Evolutionary conservation across 345 rosid species (phyloP), one percentile per base, ranked within the genome.

Genomic region (Lumnitzera racemosa): DNA sequence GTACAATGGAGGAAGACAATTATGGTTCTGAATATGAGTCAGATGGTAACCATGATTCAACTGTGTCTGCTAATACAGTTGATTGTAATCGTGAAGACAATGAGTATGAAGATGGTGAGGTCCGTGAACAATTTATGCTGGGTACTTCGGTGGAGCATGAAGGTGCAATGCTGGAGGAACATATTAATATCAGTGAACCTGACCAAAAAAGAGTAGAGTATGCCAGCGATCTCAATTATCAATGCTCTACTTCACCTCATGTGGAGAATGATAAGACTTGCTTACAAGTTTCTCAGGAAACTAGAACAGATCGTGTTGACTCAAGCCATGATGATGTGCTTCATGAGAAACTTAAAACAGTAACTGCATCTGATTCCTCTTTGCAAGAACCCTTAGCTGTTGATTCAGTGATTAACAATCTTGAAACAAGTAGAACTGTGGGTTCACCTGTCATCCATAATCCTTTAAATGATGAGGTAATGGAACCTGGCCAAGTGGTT

Each of bases 21-120:
- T 70, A 65, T 74, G 74, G 69, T 51, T 67, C 78, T 50, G 88
- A 77, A 14, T 75, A 64, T 29, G 86, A 81, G 67, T 80, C 91
- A 50, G 81, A 74, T 61, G 79, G 70, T 47, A 73, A 72, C 55
- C 76, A 51, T 56, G 69, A 70, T 61, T 59, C 67, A 61, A 49
- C 76, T 58, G 64, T 63, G 57, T 59, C 62, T 23, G 72, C 67
- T 70, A 74, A 74, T 69, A 72, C 70, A 43, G 81, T 78, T 27
- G 78, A 68, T 64, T 65, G 68, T 65, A 57, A 58, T 48, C 70
- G 56, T 31, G 69, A 58, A 62, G 83, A 79, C 49, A 74, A 83
- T 64, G 81, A 67, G 15, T 70, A 67, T 54, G 96, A 83, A 60
- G 88, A 88, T 67, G 85, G 82, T 48, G 87, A 83, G 74, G 83